These are phyloP conservation scores for Cyberlindnera mrakii DNA, from an alignment of 805 yeast genomes.

Conservation along the genomic window DNA sequence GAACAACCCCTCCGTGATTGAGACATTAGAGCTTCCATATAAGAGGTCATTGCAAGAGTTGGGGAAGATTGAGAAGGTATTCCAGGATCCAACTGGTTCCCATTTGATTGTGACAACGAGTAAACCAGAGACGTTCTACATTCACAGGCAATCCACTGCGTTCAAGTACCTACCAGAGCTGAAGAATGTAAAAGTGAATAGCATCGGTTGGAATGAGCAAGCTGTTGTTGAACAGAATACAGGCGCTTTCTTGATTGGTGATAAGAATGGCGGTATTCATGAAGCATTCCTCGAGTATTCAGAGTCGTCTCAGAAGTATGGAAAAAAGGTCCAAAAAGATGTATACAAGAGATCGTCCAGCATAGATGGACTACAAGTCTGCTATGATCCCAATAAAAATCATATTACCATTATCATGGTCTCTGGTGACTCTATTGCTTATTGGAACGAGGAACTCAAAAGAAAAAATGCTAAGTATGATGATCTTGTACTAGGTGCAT, in stretches of 20 bases:
- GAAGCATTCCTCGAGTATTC: conserved; percentile 39
- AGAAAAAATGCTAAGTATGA: conserved; percentile 17
- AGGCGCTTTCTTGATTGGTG: conserved; percentile 45
- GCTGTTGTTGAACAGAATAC: conserved; percentile 31
- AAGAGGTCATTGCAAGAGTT: conserved; percentile 22
- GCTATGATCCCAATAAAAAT: conserved; percentile 5
- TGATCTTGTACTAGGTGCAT: conserved; percentile 16
- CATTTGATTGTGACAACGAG: conserved; percentile 46
- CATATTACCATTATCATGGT: conserved; percentile 16
- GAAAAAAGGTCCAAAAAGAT: conserved; percentile 34
- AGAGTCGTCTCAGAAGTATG: conserved; percentile 34
- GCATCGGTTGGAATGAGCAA: conserved; percentile 36
- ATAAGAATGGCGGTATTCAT: conserved; percentile 39
- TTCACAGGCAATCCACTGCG: conserved; percentile 34
- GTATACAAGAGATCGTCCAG: conserved; percentile 24
- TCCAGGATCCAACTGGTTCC: conserved; percentile 44
- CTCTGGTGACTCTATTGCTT: conserved; percentile 27
- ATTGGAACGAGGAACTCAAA: conserved; percentile 19
- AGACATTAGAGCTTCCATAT: conserved; percentile 30
- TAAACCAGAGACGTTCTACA: conserved; percentile 40
- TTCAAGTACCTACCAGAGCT: conserved; percentile 41
- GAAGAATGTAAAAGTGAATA: conserved; percentile 37
- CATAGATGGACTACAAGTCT: conserved; percentile 25
- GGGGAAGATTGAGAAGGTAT: conserved; percentile 31
- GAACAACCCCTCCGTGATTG: conserved; percentile 57